Conservation (phyloP, 768 basidiomycete genomes). For the Chalciporus piperatus region DNA sequence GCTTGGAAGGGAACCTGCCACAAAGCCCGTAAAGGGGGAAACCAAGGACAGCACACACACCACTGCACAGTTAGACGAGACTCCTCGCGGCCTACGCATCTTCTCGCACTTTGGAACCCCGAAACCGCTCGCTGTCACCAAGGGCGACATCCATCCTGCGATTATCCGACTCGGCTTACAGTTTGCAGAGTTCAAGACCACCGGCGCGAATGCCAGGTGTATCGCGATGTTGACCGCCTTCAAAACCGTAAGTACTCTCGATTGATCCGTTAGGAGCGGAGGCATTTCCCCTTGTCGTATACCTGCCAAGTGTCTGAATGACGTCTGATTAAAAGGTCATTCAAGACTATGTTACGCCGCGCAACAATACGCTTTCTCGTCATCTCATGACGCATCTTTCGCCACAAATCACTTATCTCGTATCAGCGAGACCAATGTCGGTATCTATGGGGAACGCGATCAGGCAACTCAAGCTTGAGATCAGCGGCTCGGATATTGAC, state of each 20-base stretch:
- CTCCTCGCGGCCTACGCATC: conserved; percentile 66
- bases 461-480: conserved; percentile 91
- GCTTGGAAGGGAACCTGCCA: conserved; percentile 18
- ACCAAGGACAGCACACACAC: conserved; percentile 25
- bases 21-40: conserved; percentile 24
- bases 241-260: conserved; percentile 64
- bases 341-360: conserved; percentile 84
- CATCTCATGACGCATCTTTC: conserved; percentile 91
- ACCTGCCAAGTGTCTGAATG: background rate
- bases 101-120: conserved; percentile 85
- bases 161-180: conserved; percentile 84
- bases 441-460: conserved; percentile 95
- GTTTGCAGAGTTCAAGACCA: conserved; percentile 89
- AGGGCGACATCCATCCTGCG: conserved; percentile 89
- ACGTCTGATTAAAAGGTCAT: conserved; percentile 60
- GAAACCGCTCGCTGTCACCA: conserved; percentile 50
- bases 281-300: background rate
- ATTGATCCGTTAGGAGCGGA: background rate
- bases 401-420: conserved; percentile 88
- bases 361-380: conserved; percentile 81
- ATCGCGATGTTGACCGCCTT: conserved; percentile 90
- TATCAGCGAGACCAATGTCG: conserved; percentile 85
- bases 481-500: conserved; percentile 89
- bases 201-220: conserved; percentile 93
- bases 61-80: conserved; percentile 34